These are phyloP conservation scores for Kwoniella sp. DNA, from an alignment of 768 basidiomycete species.

Conservation along the genomic window DNA sequence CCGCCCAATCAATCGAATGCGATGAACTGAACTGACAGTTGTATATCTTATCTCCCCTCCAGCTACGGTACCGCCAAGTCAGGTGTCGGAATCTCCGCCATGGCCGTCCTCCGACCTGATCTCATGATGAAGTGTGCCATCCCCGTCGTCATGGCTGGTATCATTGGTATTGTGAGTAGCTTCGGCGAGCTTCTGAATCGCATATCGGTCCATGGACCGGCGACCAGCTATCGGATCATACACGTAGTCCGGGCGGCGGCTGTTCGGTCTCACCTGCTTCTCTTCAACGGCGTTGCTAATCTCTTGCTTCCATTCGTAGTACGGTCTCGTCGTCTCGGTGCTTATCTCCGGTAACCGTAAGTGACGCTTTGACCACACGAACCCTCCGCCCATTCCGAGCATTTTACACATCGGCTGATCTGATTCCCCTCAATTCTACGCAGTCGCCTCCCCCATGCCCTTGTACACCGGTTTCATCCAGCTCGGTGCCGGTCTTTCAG, in stretches of 20 bases:
- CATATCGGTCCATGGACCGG: too few species aligned
- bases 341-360: constrained; percentile 83
- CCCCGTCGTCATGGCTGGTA: constrained; percentile 99
- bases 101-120: constrained; percentile 96
- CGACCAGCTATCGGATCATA: background rate
- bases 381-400: too few species aligned
- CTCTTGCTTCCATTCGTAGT: constrained; percentile 58
- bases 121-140: constrained; percentile 96
- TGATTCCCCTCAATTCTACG: background rate
- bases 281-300: background rate
- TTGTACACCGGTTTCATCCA: constrained; percentile 74
- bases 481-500: constrained; percentile 79
- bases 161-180: constrained; percentile 82
- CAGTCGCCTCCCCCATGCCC: constrained; percentile 77
- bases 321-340: constrained; percentile 98
- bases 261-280: background rate
- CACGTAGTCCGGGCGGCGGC: constrained; percentile 11
- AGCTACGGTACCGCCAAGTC: constrained; percentile 99
- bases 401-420: background rate
- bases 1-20: background rate
- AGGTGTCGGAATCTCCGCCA: constrained; percentile 72
- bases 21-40: background rate
- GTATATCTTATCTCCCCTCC: background rate
- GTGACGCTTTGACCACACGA: constrained; percentile 60
- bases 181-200: too few species aligned